phyloP scores from a whole-genome alignment of 2,329 filamentous ascomycete genomes.

The Penicillium sclerotiorum region DNA sequence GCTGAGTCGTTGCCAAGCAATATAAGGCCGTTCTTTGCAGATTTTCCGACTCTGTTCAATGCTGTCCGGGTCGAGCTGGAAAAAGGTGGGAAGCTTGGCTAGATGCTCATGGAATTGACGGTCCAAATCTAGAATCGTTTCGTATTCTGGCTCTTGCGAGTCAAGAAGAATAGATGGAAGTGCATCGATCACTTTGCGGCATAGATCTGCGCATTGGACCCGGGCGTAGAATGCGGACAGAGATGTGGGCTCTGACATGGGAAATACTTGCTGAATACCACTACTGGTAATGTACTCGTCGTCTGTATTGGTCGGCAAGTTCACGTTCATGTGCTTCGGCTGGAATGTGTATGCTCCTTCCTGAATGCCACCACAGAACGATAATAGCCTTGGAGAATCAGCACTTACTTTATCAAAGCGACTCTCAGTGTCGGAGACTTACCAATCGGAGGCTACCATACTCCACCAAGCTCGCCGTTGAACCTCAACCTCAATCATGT shows the following conservation, averaged over 20 bases:
- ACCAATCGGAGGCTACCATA: conserved; percentile 31
- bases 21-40: conserved; percentile 24
- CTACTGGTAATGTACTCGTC: conserved; percentile 19
- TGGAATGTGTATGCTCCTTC: conserved; percentile 27
- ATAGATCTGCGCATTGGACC: conserved; percentile 14
- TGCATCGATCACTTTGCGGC: conserved; percentile 23
- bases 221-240: conserved; percentile 19
- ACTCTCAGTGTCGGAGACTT: not conserved
- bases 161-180: conserved; percentile 21
- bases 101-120: conserved; percentile 13
- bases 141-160: conserved; percentile 17
- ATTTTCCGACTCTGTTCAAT: conserved; percentile 21
- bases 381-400: conserved; percentile 20
- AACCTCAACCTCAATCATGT: conserved; percentile 26
- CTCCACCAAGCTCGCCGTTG: conserved; percentile 28
- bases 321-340: conserved; percentile 26
- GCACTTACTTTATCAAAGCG: not conserved
- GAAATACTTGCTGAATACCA: conserved; percentile 13
- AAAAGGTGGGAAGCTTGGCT: conserved; percentile 15
- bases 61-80: conserved; percentile 18
- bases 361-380: conserved; percentile 20
- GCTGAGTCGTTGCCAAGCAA: conserved; percentile 21
- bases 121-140: conserved; percentile 19
- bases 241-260: conserved; percentile 15
- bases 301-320: conserved; percentile 24